These are phyloP conservation scores for Fusarium nematophilum DNA, from an alignment of 2,329 filamentous ascomycete species.

Conservation along the genomic window DNA sequence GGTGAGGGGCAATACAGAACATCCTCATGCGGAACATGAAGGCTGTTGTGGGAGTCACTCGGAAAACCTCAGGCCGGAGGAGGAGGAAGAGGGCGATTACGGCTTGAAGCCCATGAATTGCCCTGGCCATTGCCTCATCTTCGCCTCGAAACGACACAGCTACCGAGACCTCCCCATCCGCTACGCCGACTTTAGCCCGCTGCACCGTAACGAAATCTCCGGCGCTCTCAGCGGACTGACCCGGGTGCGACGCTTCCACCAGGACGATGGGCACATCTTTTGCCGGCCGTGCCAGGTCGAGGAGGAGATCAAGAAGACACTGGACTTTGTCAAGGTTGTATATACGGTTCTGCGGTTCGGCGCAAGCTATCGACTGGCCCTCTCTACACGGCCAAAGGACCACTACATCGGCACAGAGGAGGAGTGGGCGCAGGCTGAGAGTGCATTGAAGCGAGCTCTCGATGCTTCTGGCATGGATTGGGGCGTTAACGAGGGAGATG, in stretches of 20 bases:
- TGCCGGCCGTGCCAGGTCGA: constrained; percentile 82
- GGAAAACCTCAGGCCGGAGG: constrained; percentile 46
- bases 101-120: constrained; percentile 95
- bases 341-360: constrained; percentile 78
- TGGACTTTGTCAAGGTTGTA: constrained; percentile 79
- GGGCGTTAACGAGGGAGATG: constrained; percentile 82
- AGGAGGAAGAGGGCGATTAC: constrained; percentile 77
- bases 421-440: constrained; percentile 66
- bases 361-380: constrained; percentile 74
- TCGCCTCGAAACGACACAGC: constrained; percentile 77
- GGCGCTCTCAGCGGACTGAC: constrained; percentile 85
- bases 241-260: constrained; percentile 86
- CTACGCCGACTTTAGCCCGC: constrained; percentile 86
- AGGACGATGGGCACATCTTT: constrained; percentile 93
- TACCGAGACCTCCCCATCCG: constrained; percentile 86
- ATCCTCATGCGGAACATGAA: constrained; percentile 10
- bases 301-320: constrained; percentile 77
- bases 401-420: constrained; percentile 80
- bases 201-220: constrained; percentile 89
- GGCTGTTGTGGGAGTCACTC: constrained; percentile 49
- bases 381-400: constrained; percentile 82
- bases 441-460: constrained; percentile 53
- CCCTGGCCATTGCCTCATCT: constrained; percentile 87
- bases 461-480: constrained; percentile 79
- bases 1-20: constrained; percentile 67